A percentile compares a stretch with the other conserved stretches of the same genome.
Evolutionary conservation across 148 eudicot species (phyloP).

Genomic region (Diospyros kaki): DNA sequence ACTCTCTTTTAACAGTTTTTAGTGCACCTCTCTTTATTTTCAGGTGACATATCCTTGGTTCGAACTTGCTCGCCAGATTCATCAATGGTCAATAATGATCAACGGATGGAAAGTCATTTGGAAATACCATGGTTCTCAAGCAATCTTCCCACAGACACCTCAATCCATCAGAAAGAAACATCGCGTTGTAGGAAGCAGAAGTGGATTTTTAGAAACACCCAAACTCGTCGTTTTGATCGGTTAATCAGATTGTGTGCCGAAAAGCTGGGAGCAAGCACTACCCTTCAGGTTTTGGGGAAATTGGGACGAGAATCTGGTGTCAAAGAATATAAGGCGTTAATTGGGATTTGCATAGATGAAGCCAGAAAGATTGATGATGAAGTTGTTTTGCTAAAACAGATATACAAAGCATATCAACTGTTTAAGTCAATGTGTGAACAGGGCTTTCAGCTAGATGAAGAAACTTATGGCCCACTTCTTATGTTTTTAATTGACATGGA

Average conservation of each 20-base stretch:
- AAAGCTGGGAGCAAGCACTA: slow-evolving; percentile 56
- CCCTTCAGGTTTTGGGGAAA: slow-evolving; percentile 48
- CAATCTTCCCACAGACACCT: slow-evolving; percentile 18
- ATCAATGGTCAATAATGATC: slow-evolving; percentile 14
- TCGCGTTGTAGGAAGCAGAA: slow-evolving; percentile 60
- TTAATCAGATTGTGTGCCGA: slow-evolving; percentile 48
- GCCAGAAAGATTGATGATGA: slow-evolving; percentile 64
- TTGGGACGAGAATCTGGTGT: slow-evolving; percentile 72
- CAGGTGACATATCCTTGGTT: slow-evolving; percentile 21
- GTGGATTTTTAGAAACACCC: slow-evolving; percentile 61
- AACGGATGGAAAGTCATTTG: slow-evolving; percentile 17
- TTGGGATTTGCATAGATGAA: slow-evolving; percentile 49
- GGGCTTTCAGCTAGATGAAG: slow-evolving; percentile 69
- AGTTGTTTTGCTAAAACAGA: slow-evolving; percentile 37
- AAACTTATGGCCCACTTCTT: slow-evolving; percentile 74
- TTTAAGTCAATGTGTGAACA: slow-evolving; percentile 57
- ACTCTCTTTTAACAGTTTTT: too few relatives aligned
- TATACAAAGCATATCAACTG: slow-evolving; percentile 50
- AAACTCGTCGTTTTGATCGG: slow-evolving; percentile 36
- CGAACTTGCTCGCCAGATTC: slow-evolving; percentile 19
- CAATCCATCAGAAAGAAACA: slow-evolving; percentile 50
- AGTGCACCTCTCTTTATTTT: slow-evolving; percentile 5
- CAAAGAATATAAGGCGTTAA: slow-evolving; percentile 63
- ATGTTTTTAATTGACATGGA: slow-evolving; percentile 64
- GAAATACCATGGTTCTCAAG: slow-evolving; percentile 35